Conservation (phyloP, 176 grass and related monocot species). For the Leersia perrieri region DNA sequence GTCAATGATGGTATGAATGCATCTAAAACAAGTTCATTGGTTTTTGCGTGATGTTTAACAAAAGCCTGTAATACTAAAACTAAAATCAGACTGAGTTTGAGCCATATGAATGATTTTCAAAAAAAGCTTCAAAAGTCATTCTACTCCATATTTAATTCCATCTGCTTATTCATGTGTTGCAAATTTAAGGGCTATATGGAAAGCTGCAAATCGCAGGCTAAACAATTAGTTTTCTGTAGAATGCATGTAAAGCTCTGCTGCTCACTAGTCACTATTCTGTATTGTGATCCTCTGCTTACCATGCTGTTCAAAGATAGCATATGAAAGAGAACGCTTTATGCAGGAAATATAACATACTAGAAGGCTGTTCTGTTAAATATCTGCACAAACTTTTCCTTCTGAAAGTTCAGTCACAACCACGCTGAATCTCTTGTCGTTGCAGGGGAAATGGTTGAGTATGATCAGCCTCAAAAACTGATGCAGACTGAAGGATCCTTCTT, state of each 20-base stretch:
- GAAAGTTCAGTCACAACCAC: background rate
- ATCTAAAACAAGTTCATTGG: background rate
- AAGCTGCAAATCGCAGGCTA: too few species aligned
- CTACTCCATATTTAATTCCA: background rate
- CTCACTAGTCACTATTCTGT: too few species aligned
- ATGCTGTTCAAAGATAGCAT: too few species aligned
- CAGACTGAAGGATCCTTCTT: background rate
- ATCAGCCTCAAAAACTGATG: background rate
- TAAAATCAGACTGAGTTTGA: background rate
- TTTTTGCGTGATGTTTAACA: background rate
- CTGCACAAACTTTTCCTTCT: background rate
- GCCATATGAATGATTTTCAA: background rate
- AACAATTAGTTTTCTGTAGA: too few species aligned
- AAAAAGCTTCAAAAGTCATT: background rate
- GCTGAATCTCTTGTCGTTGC: background rate
- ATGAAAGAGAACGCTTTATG: background rate
- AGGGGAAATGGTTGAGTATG: constrained; percentile 8
- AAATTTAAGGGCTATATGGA: too few species aligned
- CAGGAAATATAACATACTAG: background rate
- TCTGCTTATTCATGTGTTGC: background rate
- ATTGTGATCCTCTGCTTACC: too few species aligned
- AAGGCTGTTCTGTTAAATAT: background rate
- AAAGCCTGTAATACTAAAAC: background rate
- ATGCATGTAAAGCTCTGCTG: too few species aligned
- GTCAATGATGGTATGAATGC: background rate